Evolutionary conservation across 345 rosid species (phyloP).

Genomic region (Clarkia xantiana): DNA sequence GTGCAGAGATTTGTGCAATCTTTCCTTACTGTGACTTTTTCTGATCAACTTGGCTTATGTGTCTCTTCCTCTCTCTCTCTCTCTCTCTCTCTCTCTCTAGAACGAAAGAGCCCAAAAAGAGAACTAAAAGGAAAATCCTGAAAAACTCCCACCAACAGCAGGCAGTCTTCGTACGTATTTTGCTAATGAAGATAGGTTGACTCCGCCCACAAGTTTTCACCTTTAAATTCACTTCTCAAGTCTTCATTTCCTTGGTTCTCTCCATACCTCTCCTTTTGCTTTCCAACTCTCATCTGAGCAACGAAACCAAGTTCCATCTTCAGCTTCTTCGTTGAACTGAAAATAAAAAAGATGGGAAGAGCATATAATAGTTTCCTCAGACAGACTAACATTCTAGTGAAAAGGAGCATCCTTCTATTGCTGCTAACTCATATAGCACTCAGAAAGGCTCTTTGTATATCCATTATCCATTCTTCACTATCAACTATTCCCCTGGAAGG

Average conservation of each 20-base stretch:
- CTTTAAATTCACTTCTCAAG: conserved; percentile 40
- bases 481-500: conserved; percentile 52
- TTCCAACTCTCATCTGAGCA: not conserved
- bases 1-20: conserved; percentile 67
- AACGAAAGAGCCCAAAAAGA: conserved; percentile 21
- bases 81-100: conserved; percentile 1
- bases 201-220: conserved; percentile 18
- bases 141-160: conserved; percentile 41
- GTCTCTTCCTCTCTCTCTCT: conserved; percentile 4
- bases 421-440: conserved; percentile 49
- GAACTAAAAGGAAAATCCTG: conserved; percentile 27
- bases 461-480: conserved; percentile 48
- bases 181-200: conserved; percentile 39
- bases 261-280: conserved; percentile 20
- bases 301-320: not conserved
- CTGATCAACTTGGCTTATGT: conserved; percentile 48
- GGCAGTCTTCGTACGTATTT: conserved; percentile 63
- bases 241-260: conserved; percentile 24
- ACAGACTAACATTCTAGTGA: conserved; percentile 29
- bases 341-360: conserved; percentile 17
- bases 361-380: conserved; percentile 26
- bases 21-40: conserved; percentile 44
- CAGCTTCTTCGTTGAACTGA: conserved; percentile 1
- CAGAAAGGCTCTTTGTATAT: conserved; percentile 41
- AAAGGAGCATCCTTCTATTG: conserved; percentile 44